phyloP scores from a whole-genome alignment of 495 filamentous ascomycete genomes.

The Xylaria acuta region DNA sequence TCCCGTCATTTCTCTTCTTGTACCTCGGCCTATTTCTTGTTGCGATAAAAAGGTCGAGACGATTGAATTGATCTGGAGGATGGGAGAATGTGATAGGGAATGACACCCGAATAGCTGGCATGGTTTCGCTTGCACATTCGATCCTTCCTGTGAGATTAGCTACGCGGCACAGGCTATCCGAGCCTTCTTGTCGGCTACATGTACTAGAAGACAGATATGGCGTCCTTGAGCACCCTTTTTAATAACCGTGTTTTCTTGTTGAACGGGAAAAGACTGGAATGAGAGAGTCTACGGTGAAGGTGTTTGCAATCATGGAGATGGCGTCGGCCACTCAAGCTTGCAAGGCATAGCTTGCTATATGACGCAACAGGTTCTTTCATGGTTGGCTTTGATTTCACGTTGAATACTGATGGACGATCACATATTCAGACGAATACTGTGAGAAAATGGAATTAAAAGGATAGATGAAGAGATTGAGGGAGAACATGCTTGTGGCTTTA shows the following conservation, averaged over 20 bases:
- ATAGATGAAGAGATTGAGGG: not conserved
- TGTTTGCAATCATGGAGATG: not conserved
- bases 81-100: not conserved
- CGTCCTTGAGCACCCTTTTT: not conserved
- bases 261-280: not conserved
- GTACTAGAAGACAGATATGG: not conserved
- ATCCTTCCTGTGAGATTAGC: not conserved
- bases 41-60: not conserved
- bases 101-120: not conserved
- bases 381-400: not conserved
- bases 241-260: not conserved
- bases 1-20: not conserved
- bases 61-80: not conserved
- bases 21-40: not conserved
- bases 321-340: not conserved
- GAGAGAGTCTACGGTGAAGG: not conserved
- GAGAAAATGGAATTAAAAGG: not conserved
- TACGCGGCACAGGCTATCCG: not conserved
- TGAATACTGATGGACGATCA: not conserved
- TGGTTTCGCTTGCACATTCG: not conserved
- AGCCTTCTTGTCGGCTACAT: not conserved
- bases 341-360: not conserved
- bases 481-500: not conserved
- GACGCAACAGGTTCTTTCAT: not conserved
- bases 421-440: not conserved